Evolutionary conservation across 2,329 filamentous ascomycete genomes (phyloP).

Genomic region (Sordariomycetes sp.): DNA sequence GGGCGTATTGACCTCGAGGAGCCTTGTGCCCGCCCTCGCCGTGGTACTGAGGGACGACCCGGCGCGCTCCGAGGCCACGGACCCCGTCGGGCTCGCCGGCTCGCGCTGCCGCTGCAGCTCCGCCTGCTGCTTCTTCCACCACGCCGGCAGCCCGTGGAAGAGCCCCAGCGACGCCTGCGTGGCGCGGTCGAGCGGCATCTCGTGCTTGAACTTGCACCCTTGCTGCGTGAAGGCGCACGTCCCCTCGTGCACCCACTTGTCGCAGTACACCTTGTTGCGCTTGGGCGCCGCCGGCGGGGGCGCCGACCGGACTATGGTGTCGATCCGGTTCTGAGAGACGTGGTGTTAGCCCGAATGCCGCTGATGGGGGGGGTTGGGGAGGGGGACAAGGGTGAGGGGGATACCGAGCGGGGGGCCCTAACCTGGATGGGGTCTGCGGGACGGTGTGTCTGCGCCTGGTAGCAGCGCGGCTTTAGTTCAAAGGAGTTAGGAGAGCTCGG

Average conservation of each 20-base stretch:
- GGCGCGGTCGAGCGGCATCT: constrained; percentile 64
- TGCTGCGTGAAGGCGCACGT: constrained; percentile 78
- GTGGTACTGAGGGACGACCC: background rate
- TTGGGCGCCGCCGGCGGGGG: constrained; percentile 17
- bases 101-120: constrained; percentile 22
- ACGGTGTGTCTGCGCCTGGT: background rate
- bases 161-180: constrained; percentile 64
- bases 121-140: constrained; percentile 47
- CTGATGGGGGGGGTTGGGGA: background rate
- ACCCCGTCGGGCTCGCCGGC: background rate
- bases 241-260: constrained; percentile 81
- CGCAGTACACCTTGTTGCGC: constrained; percentile 64
- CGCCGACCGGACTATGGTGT: constrained; percentile 16
- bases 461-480: background rate
- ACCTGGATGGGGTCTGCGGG: background rate
- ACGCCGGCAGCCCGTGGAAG: constrained; percentile 49
- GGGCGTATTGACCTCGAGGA: no score
- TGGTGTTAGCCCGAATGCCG: background rate
- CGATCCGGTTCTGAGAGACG: constrained; percentile 19
- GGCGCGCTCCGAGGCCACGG: background rate
- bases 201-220: constrained; percentile 82
- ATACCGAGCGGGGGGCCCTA: background rate
- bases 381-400: background rate
- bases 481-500: background rate
- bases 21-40: background rate